phyloP scores from a whole-genome alignment of 2,329 filamentous ascomycete genomes.

The Metarhizium guizhouense region DNA sequence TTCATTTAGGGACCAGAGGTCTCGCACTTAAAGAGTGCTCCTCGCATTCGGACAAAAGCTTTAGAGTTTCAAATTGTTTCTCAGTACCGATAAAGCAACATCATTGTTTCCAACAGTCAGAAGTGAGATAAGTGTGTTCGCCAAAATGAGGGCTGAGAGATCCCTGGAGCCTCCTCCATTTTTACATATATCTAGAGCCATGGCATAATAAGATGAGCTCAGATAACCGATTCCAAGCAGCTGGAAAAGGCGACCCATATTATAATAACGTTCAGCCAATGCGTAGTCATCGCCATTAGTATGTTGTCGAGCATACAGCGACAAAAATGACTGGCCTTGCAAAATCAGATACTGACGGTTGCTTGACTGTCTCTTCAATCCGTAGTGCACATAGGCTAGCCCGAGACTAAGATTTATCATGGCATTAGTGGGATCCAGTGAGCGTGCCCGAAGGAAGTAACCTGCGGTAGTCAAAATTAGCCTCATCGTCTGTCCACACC shows the following conservation, averaged over 20 bases:
- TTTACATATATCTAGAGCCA: conserved; percentile 18
- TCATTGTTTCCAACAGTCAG: conserved; percentile 20
- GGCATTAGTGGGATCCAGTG: conserved; percentile 66
- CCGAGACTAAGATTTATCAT: conserved; percentile 75
- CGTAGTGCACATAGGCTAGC: conserved; percentile 78
- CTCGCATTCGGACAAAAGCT: background rate
- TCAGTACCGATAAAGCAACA: conserved; percentile 19
- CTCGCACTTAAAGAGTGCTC: background rate
- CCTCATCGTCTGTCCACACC: conserved; percentile 2
- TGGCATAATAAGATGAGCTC: conserved; percentile 61
- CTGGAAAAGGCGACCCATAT: conserved; percentile 28
- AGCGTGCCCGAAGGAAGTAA: conserved; percentile 74
- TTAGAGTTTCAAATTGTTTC: conserved; percentile 16
- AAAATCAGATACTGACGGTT: conserved; percentile 83
- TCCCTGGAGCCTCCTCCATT: conserved; percentile 9
- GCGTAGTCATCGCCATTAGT: conserved; percentile 3
- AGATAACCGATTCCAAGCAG: conserved; percentile 34
- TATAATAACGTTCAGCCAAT: conserved; percentile 27
- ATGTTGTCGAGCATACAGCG: conserved; percentile 19
- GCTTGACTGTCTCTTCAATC: conserved; percentile 79
- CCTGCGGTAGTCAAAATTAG: conserved; percentile 28
- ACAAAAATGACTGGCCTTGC: conserved; percentile 76
- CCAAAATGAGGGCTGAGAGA: conserved; percentile 20
- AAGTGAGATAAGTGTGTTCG: conserved; percentile 23
- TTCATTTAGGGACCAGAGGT: background rate